Evolutionary conservation across 1,139 yeast species (phyloP).

Genomic region (Kodamaea ohmeri): DNA sequence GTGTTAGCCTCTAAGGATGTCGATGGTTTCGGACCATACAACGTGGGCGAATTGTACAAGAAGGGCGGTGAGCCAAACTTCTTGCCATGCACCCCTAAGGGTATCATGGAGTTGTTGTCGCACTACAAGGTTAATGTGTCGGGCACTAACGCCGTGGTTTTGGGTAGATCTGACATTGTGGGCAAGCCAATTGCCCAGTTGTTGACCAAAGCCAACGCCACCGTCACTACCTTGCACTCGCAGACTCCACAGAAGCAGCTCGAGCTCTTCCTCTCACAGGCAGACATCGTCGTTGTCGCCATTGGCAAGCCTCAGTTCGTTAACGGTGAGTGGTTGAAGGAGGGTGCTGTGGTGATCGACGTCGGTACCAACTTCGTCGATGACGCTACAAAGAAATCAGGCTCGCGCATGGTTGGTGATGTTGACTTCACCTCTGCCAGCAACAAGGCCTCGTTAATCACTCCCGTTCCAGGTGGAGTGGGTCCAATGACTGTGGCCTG

Average conservation of each 20-base stretch:
- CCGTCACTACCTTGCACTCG: conserved; percentile 84
- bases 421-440: conserved; percentile 75
- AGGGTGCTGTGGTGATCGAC: conserved; percentile 84
- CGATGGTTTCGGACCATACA: conserved; percentile 90
- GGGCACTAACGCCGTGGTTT: conserved; percentile 88
- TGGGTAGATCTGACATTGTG: conserved; percentile 95
- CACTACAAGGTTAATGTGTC: conserved; percentile 58
- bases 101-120: conserved; percentile 75
- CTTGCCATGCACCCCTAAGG: conserved; percentile 96
- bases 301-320: conserved; percentile 82
- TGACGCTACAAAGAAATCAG: conserved; percentile 75
- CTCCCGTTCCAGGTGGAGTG: conserved; percentile 99
- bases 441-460: conserved; percentile 67
- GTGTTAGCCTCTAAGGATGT: conserved; percentile 84
- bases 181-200: conserved; percentile 90
- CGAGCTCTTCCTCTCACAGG: conserved; percentile 57
- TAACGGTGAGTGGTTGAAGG: conserved; percentile 85
- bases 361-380: conserved; percentile 92
- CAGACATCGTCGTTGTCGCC: conserved; percentile 92
- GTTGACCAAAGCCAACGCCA: conserved; percentile 75
- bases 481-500: conserved; percentile 99
- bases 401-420: conserved; percentile 89
- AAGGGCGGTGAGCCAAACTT: conserved; percentile 83
- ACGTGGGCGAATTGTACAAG: conserved; percentile 90
- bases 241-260: conserved; percentile 59